Percentiles rank a stretch among this genome's conserved stretches.
Conservation (phyloP, 1,284 basidiomycete species). For the Tilletia setariae region DNA sequence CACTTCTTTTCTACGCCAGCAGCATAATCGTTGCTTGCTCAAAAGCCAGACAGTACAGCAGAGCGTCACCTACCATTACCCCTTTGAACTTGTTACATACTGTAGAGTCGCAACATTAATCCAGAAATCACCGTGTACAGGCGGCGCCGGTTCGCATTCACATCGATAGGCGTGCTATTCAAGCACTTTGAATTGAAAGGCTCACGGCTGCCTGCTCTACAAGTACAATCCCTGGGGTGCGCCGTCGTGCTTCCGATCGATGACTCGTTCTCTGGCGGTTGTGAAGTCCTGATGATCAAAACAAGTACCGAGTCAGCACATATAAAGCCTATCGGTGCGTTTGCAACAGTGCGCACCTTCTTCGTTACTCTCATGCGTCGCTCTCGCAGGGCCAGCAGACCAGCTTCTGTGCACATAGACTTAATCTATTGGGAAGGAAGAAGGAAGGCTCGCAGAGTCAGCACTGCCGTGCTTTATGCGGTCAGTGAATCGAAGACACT, state of each 20-base stretch:
- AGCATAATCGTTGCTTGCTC: not conserved
- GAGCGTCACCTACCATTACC: no score
- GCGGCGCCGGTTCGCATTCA: no score
- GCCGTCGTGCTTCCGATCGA: conserved; percentile 51
- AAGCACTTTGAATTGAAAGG: no score
- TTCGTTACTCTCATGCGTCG: conserved; percentile 95
- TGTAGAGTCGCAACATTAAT: no score
- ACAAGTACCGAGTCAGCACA: not conserved
- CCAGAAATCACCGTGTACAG: no score
- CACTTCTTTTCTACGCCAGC: not conserved
- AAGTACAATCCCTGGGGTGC: conserved; percentile 43
- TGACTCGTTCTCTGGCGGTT: conserved; percentile 49
- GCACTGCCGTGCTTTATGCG: not conserved
- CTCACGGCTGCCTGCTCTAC: conserved; percentile 5
- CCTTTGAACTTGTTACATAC: no score
- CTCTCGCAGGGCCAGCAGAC: conserved; percentile 87
- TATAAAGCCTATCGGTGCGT: not conserved
- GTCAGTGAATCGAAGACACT: not conserved
- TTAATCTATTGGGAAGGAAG: conserved; percentile 15
- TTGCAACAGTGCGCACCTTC: conserved; percentile 33
- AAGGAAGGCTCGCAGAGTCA: not conserved
- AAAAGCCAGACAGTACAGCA: no score
- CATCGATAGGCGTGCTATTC: no score
- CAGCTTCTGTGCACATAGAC: conserved; percentile 73
- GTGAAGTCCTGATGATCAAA: conserved; percentile 39